Conservation (phyloP, 345 rosid genomes). For the Gossypium arboreum region DNA sequence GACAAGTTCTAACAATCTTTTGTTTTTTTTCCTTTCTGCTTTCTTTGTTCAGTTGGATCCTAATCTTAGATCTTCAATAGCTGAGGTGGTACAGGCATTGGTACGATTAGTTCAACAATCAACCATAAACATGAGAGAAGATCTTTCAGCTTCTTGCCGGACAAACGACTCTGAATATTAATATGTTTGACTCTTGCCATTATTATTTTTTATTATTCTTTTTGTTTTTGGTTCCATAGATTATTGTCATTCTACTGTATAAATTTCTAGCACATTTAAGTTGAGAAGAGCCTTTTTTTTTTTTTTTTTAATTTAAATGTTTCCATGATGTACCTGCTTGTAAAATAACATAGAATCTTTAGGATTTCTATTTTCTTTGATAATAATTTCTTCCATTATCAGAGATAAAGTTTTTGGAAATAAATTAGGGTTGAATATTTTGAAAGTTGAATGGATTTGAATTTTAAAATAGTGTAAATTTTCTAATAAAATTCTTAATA, state of each 20-base stretch:
- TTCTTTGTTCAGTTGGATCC: slow-evolving; percentile 50
- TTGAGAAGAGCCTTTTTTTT: background rate
- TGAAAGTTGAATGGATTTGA: too few species aligned
- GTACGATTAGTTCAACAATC: slow-evolving; percentile 62
- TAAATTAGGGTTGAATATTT: background rate
- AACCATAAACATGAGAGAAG: slow-evolving; percentile 48
- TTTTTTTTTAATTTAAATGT: too few species aligned
- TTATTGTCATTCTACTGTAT: background rate
- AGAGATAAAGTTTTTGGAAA: background rate
- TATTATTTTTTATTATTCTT: background rate
- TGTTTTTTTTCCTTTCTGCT: background rate
- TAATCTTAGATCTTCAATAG: slow-evolving; percentile 72
- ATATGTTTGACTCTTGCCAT: background rate
- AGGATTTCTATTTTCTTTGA: background rate
- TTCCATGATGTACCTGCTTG: too few species aligned
- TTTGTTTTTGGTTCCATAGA: too few species aligned
- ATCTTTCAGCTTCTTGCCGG: slow-evolving; percentile 47
- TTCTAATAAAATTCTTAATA: too few species aligned
- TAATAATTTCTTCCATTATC: background rate
- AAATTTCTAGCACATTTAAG: background rate
- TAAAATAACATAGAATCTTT: background rate
- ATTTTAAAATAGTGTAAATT: too few species aligned
- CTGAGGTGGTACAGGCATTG: slow-evolving; percentile 82
- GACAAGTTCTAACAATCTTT: background rate
- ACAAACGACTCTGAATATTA: slow-evolving; percentile 38